A percentile compares a stretch with the other conserved stretches of the same genome.
Conservation (phyloP, 1,284 basidiomycete genomes). For the Trametes pubescens region DNA sequence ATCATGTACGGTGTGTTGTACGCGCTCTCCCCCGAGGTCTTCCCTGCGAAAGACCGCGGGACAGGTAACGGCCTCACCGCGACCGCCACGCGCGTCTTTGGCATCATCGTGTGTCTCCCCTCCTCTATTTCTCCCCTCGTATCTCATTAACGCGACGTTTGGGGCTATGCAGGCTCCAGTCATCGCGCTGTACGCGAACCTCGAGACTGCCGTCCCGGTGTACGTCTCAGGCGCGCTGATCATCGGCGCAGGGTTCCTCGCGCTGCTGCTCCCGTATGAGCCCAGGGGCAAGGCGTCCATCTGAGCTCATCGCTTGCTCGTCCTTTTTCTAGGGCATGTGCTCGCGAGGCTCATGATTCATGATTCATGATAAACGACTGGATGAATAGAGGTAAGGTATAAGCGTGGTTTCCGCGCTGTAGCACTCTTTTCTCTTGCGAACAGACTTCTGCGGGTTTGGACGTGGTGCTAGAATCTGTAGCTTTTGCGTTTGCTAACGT, state of each 20-base stretch:
- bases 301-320: constrained; percentile 23
- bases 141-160: constrained; percentile 18
- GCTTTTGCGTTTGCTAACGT: background rate
- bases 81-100: constrained; percentile 65
- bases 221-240: constrained; percentile 81
- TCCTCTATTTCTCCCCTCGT: constrained; percentile 28
- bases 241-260: constrained; percentile 67
- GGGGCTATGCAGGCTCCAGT: constrained; percentile 63
- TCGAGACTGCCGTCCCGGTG: constrained; percentile 74
- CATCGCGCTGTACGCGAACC: constrained; percentile 74
- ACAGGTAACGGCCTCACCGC: constrained; percentile 68
- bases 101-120: constrained; percentile 61
- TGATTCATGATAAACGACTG: background rate
- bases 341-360: background rate
- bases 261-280: constrained; percentile 81
- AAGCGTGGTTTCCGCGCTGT: background rate
- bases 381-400: constrained; percentile 8
- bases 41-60: constrained; percentile 76
- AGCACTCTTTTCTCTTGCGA: background rate
- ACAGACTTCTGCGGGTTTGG: constrained; percentile 7
- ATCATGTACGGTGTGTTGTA: constrained; percentile 84
- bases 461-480: constrained; percentile 14
- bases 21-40: constrained; percentile 74
- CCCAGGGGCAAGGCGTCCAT: constrained; percentile 72
- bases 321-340: background rate